Base-by-base conservation (phyloP, 192 early-diverging fungal species). In the Fimicolochytrium jonesii region DNA sequence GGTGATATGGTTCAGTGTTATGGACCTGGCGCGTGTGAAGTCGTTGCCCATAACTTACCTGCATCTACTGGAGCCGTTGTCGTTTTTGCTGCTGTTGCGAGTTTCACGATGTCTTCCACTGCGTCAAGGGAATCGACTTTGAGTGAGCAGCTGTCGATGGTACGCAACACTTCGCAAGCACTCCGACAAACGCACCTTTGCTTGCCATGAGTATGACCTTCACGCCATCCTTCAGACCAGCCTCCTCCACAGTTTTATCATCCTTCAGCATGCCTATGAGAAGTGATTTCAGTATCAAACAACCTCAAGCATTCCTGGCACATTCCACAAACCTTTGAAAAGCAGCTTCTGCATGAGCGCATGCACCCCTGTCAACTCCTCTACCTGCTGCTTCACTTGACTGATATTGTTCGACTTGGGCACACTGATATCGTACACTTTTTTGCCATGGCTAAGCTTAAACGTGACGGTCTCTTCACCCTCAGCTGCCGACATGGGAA, bases 151-250 rank as follows among this genome's bases (percentile, higher is more conserved):
- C 15, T 42, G 1, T 9, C 51, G 18, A 35, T 52, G 57, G 33
- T 1, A 45, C 2, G n/a, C 26, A 56, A 22, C 11, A 53, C 17
- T n/a, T 59, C 57, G 15, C 13, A 18, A 59, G 3, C 3, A n/a
- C 17, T 39, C 37, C 17, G 3, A 26, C 2, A 50, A 10, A 5
- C 44, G 29, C 15, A 59, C 57, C 57, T 51, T 62, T 62, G 60
- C 60, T 51, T 5, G 39, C 66, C 66, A 68, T 68, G 11, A 68
- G 44, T 30, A 68, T 47, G 9, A 68, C 53, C 49, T 68, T 68
- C 30, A 31, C 45, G 20, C 59, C 59, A 25, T 62, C 66, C 0
- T 42, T 35, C 6, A 68, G 35, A 2, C 42, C 49, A 15, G 66
- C 57, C 1, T 22, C 56, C 10, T 30, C 18, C 28, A 68, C 15